phyloP scores from a whole-genome alignment of 1,284 basidiomycete species.

The Agaricales sp. region DNA sequence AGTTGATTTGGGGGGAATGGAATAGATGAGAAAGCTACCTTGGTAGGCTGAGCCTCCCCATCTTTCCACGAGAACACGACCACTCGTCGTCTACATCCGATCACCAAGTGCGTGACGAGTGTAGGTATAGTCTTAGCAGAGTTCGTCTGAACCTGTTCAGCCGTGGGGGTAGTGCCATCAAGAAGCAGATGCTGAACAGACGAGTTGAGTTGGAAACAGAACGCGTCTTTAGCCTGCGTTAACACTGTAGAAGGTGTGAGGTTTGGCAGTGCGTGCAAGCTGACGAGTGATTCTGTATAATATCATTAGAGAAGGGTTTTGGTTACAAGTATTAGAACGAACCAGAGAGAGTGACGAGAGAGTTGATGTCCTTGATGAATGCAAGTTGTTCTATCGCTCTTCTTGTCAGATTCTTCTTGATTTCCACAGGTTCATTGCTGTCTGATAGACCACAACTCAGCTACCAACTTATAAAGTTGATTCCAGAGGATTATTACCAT shows the following conservation, averaged over 20 bases:
- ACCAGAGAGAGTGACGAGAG: constrained; percentile 79
- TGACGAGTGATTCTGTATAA: constrained; percentile 49
- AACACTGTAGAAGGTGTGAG: constrained; percentile 65
- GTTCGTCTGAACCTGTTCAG: constrained; percentile 13
- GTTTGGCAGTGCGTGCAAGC: constrained; percentile 52
- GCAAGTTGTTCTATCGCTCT: constrained; percentile 81
- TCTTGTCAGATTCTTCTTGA: constrained; percentile 54
- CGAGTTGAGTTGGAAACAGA: constrained; percentile 72
- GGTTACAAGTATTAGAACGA: constrained; percentile 15
- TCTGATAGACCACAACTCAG: constrained; percentile 21
- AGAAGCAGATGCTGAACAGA: constrained; percentile 37
- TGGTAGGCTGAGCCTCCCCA: constrained; percentile 67
- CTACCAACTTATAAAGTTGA: constrained; percentile 3
- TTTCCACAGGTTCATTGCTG: constrained; percentile 43
- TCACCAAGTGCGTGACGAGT: constrained; percentile 66
- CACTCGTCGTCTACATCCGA: constrained; percentile 81
- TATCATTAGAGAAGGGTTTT: background rate
- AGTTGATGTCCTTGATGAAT: constrained; percentile 74
- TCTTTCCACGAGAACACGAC: constrained; percentile 85
- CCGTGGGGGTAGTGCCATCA: constrained; percentile 13
- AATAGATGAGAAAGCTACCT: constrained; percentile 34
- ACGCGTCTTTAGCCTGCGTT: constrained; percentile 65
- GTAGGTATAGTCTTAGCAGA: constrained; percentile 40
- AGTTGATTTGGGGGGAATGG: background rate
- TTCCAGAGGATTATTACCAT: constrained; percentile 19